Conservation (phyloP, 345 rosid species). For the Lagerstroemia speciosa region DNA sequence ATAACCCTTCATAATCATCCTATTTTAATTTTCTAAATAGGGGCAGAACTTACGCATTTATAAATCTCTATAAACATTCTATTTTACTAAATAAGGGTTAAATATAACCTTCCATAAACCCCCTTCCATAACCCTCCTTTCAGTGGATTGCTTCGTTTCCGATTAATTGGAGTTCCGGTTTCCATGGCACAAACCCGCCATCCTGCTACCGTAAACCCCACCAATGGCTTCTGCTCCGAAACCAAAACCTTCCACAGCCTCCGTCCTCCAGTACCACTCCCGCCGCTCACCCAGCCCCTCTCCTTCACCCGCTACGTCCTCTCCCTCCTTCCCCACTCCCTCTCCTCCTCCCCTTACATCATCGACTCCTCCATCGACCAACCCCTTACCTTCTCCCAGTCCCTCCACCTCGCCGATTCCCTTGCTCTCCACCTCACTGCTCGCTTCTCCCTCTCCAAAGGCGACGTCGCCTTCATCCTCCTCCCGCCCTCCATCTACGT, state of each 20-base stretch:
- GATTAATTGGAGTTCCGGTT: not conserved
- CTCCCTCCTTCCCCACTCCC: conserved; percentile 13
- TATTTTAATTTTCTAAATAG: too few species aligned
- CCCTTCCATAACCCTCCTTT: too few species aligned
- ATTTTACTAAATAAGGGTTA: too few species aligned
- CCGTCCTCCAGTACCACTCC: conserved; percentile 19
- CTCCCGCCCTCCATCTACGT: conserved; percentile 19
- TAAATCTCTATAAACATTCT: too few species aligned
- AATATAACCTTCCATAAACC: too few species aligned
- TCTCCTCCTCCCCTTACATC: conserved; percentile 5
- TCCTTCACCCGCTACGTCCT: conserved; percentile 19
- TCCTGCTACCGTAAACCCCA: conserved; percentile 10
- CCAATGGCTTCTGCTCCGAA: conserved; percentile 20
- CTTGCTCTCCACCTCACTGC: conserved; percentile 10
- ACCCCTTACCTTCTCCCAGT: conserved; percentile 8
- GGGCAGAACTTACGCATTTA: too few species aligned
- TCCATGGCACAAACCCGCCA: not conserved
- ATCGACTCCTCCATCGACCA: conserved; percentile 9
- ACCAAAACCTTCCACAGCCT: conserved; percentile 25
- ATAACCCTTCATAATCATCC: too few species aligned
- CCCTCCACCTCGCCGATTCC: conserved; percentile 9
- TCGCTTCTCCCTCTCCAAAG: conserved; percentile 15
- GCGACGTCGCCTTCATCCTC: conserved; percentile 26
- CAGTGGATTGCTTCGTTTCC: too few species aligned
- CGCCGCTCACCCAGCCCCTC: conserved; percentile 11